Percentiles rank a stretch among this genome's conserved stretches.
Evolutionary conservation across 1,284 basidiomycete genomes (phyloP).

Genomic region (Cryptococcus maquisensis): DNA sequence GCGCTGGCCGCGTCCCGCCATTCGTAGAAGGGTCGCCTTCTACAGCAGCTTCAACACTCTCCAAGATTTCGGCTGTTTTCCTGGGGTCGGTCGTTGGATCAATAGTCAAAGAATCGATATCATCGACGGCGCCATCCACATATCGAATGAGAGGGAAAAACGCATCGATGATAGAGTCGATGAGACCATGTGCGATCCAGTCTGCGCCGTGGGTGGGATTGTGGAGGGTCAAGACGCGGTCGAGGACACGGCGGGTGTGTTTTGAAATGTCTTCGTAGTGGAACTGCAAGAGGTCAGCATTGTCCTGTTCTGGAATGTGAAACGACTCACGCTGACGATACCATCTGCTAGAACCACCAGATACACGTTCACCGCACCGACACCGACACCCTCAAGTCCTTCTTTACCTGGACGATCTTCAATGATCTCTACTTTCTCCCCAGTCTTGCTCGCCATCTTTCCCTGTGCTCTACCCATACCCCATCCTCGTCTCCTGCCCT

Average conservation of each 20-base stretch:
- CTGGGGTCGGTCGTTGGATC: slow-evolving; percentile 40
- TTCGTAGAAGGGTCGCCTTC: too few relatives aligned
- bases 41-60: not conserved
- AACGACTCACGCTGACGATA: slow-evolving; percentile 68
- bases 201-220: slow-evolving; percentile 64
- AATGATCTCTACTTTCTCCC: slow-evolving; percentile 55
- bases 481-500: slow-evolving; percentile 32
- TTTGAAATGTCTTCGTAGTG: slow-evolving; percentile 89
- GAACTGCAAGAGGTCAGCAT: slow-evolving; percentile 57
- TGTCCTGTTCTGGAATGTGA: too few relatives aligned
- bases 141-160: slow-evolving; percentile 84
- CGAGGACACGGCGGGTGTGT: slow-evolving; percentile 74
- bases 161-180: slow-evolving; percentile 91
- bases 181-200: slow-evolving; percentile 89
- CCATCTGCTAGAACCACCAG: slow-evolving; percentile 86
- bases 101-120: slow-evolving; percentile 68
- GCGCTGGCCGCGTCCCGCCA: not conserved
- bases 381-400: slow-evolving; percentile 57
- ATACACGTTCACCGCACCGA: slow-evolving; percentile 82
- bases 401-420: slow-evolving; percentile 56
- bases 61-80: slow-evolving; percentile 11
- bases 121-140: slow-evolving; percentile 75
- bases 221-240: slow-evolving; percentile 56
- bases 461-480: slow-evolving; percentile 37
- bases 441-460: slow-evolving; percentile 25